phyloP scores from a whole-genome alignment of 371 early-diverging fungal species.

The Mucor ambiguus region DNA sequence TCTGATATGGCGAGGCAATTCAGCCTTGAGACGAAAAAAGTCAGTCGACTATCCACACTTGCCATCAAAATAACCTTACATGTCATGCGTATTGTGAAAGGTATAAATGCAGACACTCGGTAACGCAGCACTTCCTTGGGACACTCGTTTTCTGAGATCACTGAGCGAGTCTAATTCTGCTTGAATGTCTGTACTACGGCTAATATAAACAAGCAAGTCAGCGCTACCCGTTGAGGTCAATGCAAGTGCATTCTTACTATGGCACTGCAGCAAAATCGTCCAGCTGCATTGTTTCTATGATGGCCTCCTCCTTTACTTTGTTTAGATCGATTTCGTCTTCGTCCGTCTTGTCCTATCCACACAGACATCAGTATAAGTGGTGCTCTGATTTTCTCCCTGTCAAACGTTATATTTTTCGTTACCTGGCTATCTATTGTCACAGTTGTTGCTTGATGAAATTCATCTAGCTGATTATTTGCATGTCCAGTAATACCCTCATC shows the following conservation, averaged over 20 bases:
- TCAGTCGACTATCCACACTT: background rate
- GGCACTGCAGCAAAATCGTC: conserved; percentile 66
- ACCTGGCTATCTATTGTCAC: background rate
- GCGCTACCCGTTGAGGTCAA: background rate
- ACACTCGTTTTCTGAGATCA: conserved; percentile 84
- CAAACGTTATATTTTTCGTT: background rate
- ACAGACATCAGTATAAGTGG: background rate
- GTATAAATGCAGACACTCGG: conserved; percentile 98
- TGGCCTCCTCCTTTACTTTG: conserved; percentile 11
- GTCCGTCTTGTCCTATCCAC: background rate
- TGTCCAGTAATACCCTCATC: conserved; percentile 38
- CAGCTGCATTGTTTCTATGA: conserved; percentile 10
- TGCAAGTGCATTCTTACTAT: conserved; percentile 39
- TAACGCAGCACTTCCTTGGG: conserved; percentile 73
- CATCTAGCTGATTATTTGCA: conserved; percentile 14
- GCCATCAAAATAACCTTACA: conserved; percentile 43
- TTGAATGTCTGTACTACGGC: conserved; percentile 73
- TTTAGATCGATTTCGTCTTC: background rate
- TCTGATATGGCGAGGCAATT: conserved; percentile 80
- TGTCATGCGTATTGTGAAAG: conserved; percentile 94
- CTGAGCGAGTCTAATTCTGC: conserved; percentile 77
- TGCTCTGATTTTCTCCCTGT: background rate
- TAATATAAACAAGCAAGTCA: conserved; percentile 18
- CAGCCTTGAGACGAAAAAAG: conserved; percentile 40
- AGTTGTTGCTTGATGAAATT: conserved; percentile 7